Conservation (phyloP, 2,329 filamentous ascomycete genomes). For the Exophiala oligosperma region DNA sequence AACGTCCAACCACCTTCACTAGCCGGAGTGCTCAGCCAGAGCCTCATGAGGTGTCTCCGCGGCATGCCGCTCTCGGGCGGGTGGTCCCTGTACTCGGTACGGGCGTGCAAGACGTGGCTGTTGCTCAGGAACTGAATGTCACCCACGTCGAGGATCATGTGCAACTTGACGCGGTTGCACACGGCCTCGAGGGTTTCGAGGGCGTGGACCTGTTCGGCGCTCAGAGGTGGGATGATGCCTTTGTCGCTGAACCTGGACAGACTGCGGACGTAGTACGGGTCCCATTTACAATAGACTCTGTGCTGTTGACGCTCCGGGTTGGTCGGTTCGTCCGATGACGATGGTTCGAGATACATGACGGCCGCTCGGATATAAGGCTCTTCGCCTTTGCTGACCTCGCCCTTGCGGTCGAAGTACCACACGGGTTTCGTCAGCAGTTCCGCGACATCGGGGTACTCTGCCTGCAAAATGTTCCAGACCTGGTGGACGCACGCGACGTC, state of each 20-base stretch:
- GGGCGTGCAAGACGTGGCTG: conserved; percentile 74
- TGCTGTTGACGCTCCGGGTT: conserved; percentile 3
- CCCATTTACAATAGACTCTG: conserved; percentile 80
- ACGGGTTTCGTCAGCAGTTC: conserved; percentile 72
- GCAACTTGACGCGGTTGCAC: conserved; percentile 70
- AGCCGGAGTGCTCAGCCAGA: conserved; percentile 83
- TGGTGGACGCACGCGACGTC: conserved; percentile 77
- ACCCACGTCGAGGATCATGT: conserved; percentile 83
- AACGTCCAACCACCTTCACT: conserved; percentile 81
- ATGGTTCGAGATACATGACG: conserved; percentile 71
- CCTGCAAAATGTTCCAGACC: conserved; percentile 78
- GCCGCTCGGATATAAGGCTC: conserved; percentile 71
- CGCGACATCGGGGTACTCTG: conserved; percentile 74
- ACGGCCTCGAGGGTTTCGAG: conserved; percentile 71
- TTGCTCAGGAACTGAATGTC: conserved; percentile 88
- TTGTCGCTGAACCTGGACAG: conserved; percentile 71
- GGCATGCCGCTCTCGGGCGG: conserved; percentile 45
- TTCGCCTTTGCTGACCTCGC: conserved; percentile 72
- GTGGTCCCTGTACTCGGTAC: conserved; percentile 76
- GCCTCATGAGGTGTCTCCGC: conserved; percentile 75
- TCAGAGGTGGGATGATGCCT: conserved; percentile 72
- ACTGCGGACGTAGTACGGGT: conserved; percentile 82
- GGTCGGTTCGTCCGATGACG: no score
- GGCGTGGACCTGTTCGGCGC: conserved; percentile 67
- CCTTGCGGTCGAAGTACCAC: conserved; percentile 93